Evolutionary conservation across 2,329 filamentous ascomycete species (phyloP), one percentile per base, ranked within the genome.

Genomic region (Amphichorda felina): DNA sequence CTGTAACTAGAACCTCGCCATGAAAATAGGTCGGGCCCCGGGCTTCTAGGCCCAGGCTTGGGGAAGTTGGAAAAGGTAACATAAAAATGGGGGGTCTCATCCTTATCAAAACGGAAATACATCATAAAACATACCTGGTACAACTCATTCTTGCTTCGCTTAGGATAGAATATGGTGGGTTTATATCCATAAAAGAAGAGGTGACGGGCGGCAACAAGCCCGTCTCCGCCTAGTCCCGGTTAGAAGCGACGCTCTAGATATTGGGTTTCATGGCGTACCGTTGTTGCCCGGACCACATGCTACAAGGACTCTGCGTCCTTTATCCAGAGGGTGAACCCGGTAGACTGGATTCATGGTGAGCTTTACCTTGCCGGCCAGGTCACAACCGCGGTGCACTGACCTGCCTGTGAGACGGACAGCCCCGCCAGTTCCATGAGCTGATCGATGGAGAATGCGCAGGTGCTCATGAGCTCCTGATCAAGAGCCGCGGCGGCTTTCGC

Each of bases 371-470:
- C 22, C 16, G 19, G 15, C 27, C 13, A 28, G 6, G n/a, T 8
- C 9, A 15, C 28, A 8, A 8, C 6, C 9, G 28, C 8, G 28
- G 28, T 30, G n/a, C n/a, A 43, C 65, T 39, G 53, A 88, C 86
- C 78, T 34, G 82, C 87, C 66, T 96, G 87, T 10, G 89, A 89
- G 18, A 96, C 87, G 1, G 87, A 88, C 1, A 98, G 70, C 0
- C 91, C 91, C 30, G 91, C 91, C 7, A 98, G 65, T 55, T 96
- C 91, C 91, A 98, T 96, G 33, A 98, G 67, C 59, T 98, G 91
- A 53, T 96, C 91, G 37, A 98, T 73, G 9, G 86, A 94, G 61
- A 94, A 98, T 8, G 83, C 87, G 1, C 79, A 75, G 9, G 75
- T 73, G 52, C 76, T 83, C 88, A 98, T 96, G 42, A 98, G 78